Evolutionary conservation across 129 eudicot genomes (phyloP).

Genomic region (Tagetes patula): DNA sequence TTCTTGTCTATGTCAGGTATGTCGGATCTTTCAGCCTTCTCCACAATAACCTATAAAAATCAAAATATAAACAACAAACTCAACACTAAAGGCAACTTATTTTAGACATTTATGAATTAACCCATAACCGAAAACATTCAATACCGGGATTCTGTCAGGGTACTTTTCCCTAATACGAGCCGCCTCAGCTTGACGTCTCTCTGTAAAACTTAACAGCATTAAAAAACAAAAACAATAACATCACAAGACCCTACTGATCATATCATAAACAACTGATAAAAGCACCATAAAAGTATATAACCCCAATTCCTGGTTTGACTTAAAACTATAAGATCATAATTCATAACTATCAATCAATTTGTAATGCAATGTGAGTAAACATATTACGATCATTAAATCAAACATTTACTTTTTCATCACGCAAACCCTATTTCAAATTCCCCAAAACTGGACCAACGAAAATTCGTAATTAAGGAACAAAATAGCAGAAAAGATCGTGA

Average conservation of each 20-base stretch:
- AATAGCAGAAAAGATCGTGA: neutral
- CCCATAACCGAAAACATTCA: neutral
- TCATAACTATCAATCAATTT: neutral
- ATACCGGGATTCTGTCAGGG: constrained; percentile 95
- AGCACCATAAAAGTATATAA: neutral
- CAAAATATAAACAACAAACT: constrained; percentile 9
- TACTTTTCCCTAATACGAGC: constrained; percentile 98
- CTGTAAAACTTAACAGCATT: constrained; percentile 33
- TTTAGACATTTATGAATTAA: neutral
- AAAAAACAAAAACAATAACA: neutral
- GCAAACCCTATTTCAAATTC: constrained; percentile 20
- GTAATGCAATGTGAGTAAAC: neutral
- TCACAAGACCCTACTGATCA: neutral
- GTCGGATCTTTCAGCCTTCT: constrained; percentile 92
- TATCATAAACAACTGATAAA: neutral
- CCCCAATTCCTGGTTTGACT: neutral
- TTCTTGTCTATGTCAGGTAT: constrained; percentile 97
- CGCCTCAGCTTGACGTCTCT: constrained; percentile 97
- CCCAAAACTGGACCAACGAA: neutral
- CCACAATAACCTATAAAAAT: constrained; percentile 77
- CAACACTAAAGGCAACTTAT: neutral
- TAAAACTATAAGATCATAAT: neutral
- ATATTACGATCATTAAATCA: neutral
- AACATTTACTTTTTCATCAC: neutral
- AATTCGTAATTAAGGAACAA: neutral